A percentile compares a stretch with the other conserved stretches of the same genome.
These are phyloP conservation scores for Paralagenidium karlingii DNA, from an alignment of 352 stramenopile species.

Conservation along the genomic window DNA sequence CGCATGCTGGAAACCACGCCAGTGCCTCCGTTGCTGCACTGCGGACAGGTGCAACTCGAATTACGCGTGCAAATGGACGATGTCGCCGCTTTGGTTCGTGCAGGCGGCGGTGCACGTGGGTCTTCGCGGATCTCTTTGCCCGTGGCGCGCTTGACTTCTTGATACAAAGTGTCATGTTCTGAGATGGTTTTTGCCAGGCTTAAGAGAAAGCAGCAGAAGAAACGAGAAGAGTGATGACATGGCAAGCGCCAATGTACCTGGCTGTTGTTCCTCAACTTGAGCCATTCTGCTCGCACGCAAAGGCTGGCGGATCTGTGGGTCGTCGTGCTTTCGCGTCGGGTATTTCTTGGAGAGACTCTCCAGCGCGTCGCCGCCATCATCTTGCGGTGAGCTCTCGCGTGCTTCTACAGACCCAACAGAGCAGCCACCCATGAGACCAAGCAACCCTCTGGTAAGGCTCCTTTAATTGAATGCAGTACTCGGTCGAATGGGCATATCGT, in stretches of 20 bases:
- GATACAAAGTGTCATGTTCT: constrained; percentile 75
- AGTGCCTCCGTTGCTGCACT: constrained; percentile 26
- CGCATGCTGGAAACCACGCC: constrained; percentile 2
- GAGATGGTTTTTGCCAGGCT: constrained; percentile 12
- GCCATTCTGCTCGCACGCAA: background rate
- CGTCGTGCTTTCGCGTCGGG: constrained; percentile 16
- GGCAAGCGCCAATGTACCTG: background rate
- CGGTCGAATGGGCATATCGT: constrained; percentile 10
- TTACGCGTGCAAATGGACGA: constrained; percentile 44
- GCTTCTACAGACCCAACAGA: background rate
- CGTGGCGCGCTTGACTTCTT: constrained; percentile 68
- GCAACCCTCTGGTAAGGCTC: background rate
- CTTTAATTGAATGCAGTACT: constrained; percentile 7
- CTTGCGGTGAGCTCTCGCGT: background rate
- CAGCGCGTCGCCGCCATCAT: constrained; percentile 26
- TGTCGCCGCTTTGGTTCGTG: constrained; percentile 10
- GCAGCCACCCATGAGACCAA: background rate
- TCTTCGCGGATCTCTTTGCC: constrained; percentile 47
- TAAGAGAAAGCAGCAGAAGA: no score
- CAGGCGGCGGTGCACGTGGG: no score
- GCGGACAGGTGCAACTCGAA: constrained; percentile 51
- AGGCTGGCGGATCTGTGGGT: background rate
- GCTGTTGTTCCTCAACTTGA: background rate
- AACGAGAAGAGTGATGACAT: background rate
- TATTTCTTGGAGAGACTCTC: constrained; percentile 53